A percentile compares a stretch with the other conserved stretches of the same genome.
These are phyloP conservation scores for Moricandia arvensis DNA, from an alignment of 345 rosid genomes.

Conservation along the genomic window DNA sequence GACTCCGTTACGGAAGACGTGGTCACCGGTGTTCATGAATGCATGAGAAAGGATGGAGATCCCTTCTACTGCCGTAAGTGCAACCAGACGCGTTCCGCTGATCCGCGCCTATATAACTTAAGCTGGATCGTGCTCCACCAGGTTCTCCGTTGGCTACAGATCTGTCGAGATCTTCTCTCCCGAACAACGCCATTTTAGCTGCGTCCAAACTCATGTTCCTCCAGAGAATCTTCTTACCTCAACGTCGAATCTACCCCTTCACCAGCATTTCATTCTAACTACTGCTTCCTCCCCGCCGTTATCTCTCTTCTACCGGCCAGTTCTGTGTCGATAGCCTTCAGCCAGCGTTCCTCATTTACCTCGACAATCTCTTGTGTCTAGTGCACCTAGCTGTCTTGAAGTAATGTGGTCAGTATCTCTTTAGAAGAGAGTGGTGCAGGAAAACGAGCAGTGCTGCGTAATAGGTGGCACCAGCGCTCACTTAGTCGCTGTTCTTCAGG, in stretches of 20 bases:
- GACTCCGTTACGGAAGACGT: conserved; percentile 87
- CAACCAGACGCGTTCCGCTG: conserved; percentile 80
- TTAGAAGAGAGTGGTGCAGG: conserved; percentile 93
- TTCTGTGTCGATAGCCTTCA: conserved; percentile 60
- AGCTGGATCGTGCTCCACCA: conserved; percentile 88
- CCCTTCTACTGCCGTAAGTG: conserved; percentile 68
- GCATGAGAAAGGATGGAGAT: conserved; percentile 90
- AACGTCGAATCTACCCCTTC: conserved; percentile 82
- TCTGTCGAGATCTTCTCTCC: conserved; percentile 87
- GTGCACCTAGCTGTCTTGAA: conserved; percentile 75
- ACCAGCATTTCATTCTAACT: conserved; percentile 76
- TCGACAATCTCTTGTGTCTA: conserved; percentile 61
- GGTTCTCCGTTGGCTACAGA: conserved; percentile 80
- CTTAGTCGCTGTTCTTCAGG: conserved; percentile 83
- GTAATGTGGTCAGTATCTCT: conserved; percentile 70
- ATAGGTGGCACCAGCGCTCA: conserved; percentile 92
- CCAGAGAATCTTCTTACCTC: conserved; percentile 78
- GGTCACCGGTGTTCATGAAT: conserved; percentile 74
- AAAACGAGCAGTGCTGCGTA: conserved; percentile 91
- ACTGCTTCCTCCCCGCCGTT: conserved; percentile 83
- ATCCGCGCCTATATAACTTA: conserved; percentile 68
- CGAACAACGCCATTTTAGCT: conserved; percentile 70
- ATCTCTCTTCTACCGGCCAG: conserved; percentile 63
- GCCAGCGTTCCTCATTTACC: conserved; percentile 57
- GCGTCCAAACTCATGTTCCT: conserved; percentile 58